Percentiles rank a stretch among this genome's conserved stretches.
Conservation (phyloP, 1,284 basidiomycete genomes). For the Ganoderma sp. region DNA sequence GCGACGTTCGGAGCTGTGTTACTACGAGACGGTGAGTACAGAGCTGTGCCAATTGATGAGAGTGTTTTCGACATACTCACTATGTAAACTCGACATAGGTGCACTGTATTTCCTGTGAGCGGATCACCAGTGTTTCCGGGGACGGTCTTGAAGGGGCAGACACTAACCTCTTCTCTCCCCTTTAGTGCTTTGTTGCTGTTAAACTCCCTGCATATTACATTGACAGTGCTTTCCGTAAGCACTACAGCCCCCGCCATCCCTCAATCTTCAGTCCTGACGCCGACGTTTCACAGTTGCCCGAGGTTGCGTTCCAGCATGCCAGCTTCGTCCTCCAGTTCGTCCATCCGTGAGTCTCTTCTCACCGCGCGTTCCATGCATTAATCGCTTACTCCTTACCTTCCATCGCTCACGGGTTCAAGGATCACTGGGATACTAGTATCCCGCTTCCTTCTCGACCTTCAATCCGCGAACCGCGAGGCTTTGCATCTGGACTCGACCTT, state of each 20-base stretch:
- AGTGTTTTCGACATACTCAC: neutral
- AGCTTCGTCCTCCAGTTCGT: conserved; percentile 12
- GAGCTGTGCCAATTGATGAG: no score
- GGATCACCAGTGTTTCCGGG: neutral
- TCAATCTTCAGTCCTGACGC: neutral
- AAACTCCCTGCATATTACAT: conserved; percentile 5
- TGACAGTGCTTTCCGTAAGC: conserved; percentile 14
- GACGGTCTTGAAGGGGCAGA: neutral
- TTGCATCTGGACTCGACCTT: neutral
- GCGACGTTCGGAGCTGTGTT: conserved; percentile 6
- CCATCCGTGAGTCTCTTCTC: conserved; percentile 8
- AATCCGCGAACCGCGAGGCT: conserved; percentile 6
- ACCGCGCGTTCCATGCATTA: neutral
- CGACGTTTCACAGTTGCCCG: neutral
- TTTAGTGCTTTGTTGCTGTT: conserved; percentile 1
- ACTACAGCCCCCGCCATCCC: neutral
- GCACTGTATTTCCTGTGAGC: conserved; percentile 12
- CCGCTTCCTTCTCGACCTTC: conserved; percentile 18
- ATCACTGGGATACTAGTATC: conserved; percentile 17
- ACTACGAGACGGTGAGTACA: neutral
- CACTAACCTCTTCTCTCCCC: neutral
- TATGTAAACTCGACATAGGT: neutral
- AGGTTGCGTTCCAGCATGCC: conserved; percentile 5
- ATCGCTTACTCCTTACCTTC: neutral
- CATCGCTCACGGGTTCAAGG: neutral